Evolutionary conservation across 805 yeast species (phyloP).

Genomic region (Kregervanrija delftensis): DNA sequence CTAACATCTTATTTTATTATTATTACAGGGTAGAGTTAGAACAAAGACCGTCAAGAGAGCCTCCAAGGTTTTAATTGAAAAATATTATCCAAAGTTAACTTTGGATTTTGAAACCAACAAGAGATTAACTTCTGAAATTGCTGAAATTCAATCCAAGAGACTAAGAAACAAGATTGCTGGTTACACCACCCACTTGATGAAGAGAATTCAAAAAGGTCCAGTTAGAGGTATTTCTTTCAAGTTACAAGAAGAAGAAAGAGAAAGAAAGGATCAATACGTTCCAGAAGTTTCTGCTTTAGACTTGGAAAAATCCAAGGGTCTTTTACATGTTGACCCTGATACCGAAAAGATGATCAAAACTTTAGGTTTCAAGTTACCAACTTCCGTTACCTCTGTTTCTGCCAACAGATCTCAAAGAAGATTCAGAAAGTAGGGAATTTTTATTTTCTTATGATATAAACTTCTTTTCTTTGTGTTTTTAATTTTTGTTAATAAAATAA

Average conservation of each 20-base stretch:
- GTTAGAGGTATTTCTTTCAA: slow-evolving; percentile 99
- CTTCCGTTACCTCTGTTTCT: slow-evolving; percentile 79
- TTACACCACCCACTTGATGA: slow-evolving; percentile 99
- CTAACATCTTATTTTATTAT: slow-evolving; percentile 8
- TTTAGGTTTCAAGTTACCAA: slow-evolving; percentile 85
- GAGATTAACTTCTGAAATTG: slow-evolving; percentile 97
- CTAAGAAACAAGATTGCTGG: slow-evolving; percentile 99
- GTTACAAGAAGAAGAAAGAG: slow-evolving; percentile 99
- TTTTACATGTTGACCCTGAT: slow-evolving; percentile 94
- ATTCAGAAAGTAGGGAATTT: slow-evolving; percentile 67
- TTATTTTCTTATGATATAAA: slow-evolving; percentile 5
- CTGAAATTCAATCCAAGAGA: slow-evolving; percentile 98
- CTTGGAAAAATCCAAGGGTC: slow-evolving; percentile 92
- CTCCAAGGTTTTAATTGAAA: slow-evolving; percentile 98
- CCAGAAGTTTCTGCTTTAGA: slow-evolving; percentile 99
- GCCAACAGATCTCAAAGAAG: slow-evolving; percentile 84
- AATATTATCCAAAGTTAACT: slow-evolving; percentile 99
- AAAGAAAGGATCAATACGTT: slow-evolving; percentile 99
- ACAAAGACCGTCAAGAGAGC: slow-evolving; percentile 99
- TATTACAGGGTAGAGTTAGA: slow-evolving; percentile 96
- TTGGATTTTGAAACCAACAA: slow-evolving; percentile 99
- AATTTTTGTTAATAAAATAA: slow-evolving; percentile 4
- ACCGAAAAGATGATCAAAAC: slow-evolving; percentile 92
- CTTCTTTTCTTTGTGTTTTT: slow-evolving; percentile 7
- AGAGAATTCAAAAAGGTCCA: slow-evolving; percentile 99